phyloP scores from a whole-genome alignment of 2,329 filamentous ascomycete species.

The Pyricularia grisea region DNA sequence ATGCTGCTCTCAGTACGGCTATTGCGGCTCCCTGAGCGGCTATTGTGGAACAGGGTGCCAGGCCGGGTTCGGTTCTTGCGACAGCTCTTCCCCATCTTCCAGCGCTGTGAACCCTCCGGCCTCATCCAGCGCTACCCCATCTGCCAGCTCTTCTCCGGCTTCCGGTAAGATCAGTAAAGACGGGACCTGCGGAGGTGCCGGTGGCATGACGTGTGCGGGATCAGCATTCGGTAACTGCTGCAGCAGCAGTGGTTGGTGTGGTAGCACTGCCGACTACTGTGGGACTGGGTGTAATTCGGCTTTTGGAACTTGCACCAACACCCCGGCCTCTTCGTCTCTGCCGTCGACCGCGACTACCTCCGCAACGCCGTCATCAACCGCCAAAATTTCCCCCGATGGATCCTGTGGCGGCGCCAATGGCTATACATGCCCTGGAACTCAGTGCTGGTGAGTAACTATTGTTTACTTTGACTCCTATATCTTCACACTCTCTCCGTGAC shows the following conservation, averaged over 20 bases:
- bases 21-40: neutral
- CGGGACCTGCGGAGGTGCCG: slow-evolving; percentile 6
- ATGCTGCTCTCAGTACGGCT: neutral
- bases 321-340: neutral
- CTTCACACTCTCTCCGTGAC: neutral
- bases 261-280: neutral
- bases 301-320: neutral
- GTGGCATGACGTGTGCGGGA: slow-evolving; percentile 1
- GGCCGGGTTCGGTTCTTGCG: neutral
- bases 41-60: neutral
- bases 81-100: neutral
- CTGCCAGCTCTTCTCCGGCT: neutral
- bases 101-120: neutral
- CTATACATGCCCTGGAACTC: neutral
- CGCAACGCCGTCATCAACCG: neutral
- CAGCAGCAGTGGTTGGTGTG: neutral
- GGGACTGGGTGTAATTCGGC: neutral
- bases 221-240: neutral
- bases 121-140: neutral
- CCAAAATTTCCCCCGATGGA: slow-evolving; percentile 1
- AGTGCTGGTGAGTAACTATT: slow-evolving; percentile 3
- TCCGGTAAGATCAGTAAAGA: neutral
- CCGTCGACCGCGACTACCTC: neutral
- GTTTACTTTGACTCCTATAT: neutral
- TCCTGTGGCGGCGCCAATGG: neutral